These are phyloP conservation scores for Eutrema heterophyllum DNA, from an alignment of 345 rosid genomes.

Conservation along the genomic window DNA sequence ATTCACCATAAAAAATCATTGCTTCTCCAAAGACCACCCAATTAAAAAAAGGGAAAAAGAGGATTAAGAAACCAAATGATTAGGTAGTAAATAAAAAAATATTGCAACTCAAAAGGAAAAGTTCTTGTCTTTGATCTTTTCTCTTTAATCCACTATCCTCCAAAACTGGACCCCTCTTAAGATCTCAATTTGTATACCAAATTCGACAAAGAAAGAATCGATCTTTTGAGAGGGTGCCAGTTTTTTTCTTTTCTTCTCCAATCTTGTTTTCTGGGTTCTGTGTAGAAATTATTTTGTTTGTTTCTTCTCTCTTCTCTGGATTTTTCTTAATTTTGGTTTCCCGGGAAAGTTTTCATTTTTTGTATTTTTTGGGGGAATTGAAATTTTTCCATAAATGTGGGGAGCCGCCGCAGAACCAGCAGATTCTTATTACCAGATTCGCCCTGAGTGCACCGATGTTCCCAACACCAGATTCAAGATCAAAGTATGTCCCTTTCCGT, in stretches of 20 bases:
- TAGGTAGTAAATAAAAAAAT: background rate
- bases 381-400: constrained; percentile 51
- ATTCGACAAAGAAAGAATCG: background rate
- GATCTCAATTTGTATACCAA: background rate
- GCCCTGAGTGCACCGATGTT: constrained; percentile 90
- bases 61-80: background rate
- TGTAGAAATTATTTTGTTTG: background rate
- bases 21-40: constrained; percentile 11
- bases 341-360: constrained; percentile 19
- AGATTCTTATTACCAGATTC: constrained; percentile 88
- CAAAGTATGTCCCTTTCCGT: constrained; percentile 48
- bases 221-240: constrained; percentile 25
- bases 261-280: constrained; percentile 1
- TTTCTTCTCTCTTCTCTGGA: background rate
- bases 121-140: constrained; percentile 24
- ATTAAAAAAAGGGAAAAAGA: background rate
- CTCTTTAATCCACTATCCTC: constrained; percentile 1
- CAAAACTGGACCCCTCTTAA: constrained; percentile 20
- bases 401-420: constrained; percentile 58
- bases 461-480: constrained; percentile 88
- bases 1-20: constrained; percentile 1
- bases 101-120: constrained; percentile 6
- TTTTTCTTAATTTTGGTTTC: background rate
- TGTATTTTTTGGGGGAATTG: background rate
- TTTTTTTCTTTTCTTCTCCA: constrained; percentile 12